These are phyloP conservation scores for Sporothrix schenckii DNA, from an alignment of 2,329 filamentous ascomycete genomes.

Conservation along the genomic window DNA sequence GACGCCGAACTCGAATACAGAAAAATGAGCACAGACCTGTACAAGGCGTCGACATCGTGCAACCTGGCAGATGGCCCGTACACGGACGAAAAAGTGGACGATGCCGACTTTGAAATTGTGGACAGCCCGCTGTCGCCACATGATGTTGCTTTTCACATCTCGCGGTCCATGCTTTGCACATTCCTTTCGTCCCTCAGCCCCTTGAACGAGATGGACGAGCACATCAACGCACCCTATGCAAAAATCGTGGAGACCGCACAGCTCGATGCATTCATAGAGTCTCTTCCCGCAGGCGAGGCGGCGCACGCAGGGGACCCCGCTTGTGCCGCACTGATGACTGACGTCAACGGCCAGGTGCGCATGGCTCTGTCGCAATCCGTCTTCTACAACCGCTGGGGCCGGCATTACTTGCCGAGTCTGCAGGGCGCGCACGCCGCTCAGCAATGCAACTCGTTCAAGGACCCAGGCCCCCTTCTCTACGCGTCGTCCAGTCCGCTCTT, in stretches of 20 bases:
- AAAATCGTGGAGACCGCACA: constrained; percentile 27
- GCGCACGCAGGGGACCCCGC: constrained; percentile 40
- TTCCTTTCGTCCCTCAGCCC: constrained; percentile 54
- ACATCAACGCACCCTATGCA: constrained; percentile 35
- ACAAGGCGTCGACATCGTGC: background rate
- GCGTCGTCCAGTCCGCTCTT: constrained; percentile 57
- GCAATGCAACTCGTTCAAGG: constrained; percentile 65
- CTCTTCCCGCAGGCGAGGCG: constrained; percentile 23
- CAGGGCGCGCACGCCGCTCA: constrained; percentile 60
- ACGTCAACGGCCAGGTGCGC: constrained; percentile 57
- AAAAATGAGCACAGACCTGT: constrained; percentile 37
- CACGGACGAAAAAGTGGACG: background rate
- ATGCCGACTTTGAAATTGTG: background rate
- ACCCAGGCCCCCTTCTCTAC: constrained; percentile 60
- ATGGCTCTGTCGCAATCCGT: constrained; percentile 48
- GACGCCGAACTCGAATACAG: constrained; percentile 45
- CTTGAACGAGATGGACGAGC: constrained; percentile 47
- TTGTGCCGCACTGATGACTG: constrained; percentile 54
- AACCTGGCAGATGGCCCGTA: background rate
- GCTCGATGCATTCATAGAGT: constrained; percentile 17
- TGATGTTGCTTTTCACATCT: constrained; percentile 56
- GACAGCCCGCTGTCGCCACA: constrained; percentile 39
- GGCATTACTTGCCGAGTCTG: constrained; percentile 61
- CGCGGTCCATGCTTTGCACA: constrained; percentile 54
- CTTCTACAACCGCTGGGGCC: constrained; percentile 57